phyloP scores from a whole-genome alignment of 257 asterid species.

The Eustoma russellianum region DNA sequence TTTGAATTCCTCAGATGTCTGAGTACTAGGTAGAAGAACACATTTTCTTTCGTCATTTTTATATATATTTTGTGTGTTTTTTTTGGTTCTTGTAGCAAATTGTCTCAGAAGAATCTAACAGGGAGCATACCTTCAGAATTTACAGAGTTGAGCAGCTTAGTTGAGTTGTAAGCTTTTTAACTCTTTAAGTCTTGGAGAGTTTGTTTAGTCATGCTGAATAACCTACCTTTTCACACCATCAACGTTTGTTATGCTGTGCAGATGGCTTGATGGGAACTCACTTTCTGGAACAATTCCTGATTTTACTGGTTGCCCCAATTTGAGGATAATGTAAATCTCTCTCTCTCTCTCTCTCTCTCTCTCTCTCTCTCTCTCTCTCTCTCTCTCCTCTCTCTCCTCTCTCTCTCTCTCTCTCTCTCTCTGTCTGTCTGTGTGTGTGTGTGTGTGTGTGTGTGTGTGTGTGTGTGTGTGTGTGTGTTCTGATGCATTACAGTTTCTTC shows the following conservation, averaged over 20 bases:
- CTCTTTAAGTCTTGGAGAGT: background rate
- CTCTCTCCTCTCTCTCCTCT: too few species aligned
- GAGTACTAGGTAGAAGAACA: too few species aligned
- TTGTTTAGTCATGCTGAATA: constrained; percentile 2
- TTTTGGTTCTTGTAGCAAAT: constrained; percentile 42
- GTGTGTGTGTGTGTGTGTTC: too few species aligned
- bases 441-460: too few species aligned
- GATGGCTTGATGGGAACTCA: constrained; percentile 88
- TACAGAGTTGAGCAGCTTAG: constrained; percentile 50
- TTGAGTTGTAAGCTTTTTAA: constrained; percentile 55
- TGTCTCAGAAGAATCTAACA: constrained; percentile 58
- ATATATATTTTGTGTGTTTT: too few species aligned
- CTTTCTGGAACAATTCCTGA: constrained; percentile 85
- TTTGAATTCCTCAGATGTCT: background rate
- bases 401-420: too few species aligned
- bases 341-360: constrained; percentile 5
- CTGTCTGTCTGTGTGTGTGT: background rate
- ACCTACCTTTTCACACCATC: constrained; percentile 2
- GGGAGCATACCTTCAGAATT: constrained; percentile 57
- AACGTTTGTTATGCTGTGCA: constrained; percentile 24
- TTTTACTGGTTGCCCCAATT: constrained; percentile 77
- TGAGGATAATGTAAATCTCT: constrained; percentile 50
- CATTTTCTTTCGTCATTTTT: too few species aligned
- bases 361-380: background rate
- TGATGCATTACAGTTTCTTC: background rate